phyloP scores from a whole-genome alignment of 805 yeast genomes.

The Yamadazyma sp. region DNA sequence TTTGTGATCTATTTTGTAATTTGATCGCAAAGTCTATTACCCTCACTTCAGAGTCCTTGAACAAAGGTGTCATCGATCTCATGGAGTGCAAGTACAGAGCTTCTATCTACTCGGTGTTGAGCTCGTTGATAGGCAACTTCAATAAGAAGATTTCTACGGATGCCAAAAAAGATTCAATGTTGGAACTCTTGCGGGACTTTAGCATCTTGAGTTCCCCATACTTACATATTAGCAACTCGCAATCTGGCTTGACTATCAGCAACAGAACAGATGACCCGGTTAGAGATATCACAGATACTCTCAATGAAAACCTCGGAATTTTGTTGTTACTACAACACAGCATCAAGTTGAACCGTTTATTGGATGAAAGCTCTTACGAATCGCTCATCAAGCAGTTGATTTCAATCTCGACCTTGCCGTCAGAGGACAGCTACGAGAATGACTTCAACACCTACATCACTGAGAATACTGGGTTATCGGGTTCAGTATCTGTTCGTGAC shows the following conservation, averaged over 20 bases:
- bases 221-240: slow-evolving; percentile 9
- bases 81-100: slow-evolving; percentile 20
- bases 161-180: slow-evolving; percentile 17
- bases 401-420: slow-evolving; percentile 42
- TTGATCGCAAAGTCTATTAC: slow-evolving; percentile 19
- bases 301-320: slow-evolving; percentile 13
- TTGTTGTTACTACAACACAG: slow-evolving; percentile 25
- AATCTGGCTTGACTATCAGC: slow-evolving; percentile 1
- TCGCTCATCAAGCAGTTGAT: slow-evolving; percentile 31
- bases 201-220: slow-evolving; percentile 9
- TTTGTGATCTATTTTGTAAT: slow-evolving; percentile 19
- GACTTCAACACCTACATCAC: slow-evolving; percentile 74
- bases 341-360: slow-evolving; percentile 19
- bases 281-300: slow-evolving; percentile 9
- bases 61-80: slow-evolving; percentile 8
- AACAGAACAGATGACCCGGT: slow-evolving; percentile 15
- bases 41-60: slow-evolving; percentile 1
- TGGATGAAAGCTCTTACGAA: slow-evolving; percentile 7
- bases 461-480: slow-evolving; percentile 67
- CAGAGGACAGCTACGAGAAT: slow-evolving; percentile 48
- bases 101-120: slow-evolving; percentile 27
- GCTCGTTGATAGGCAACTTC: slow-evolving; percentile 28
- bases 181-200: slow-evolving; percentile 25
- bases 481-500: slow-evolving; percentile 56
- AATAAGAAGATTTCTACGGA: slow-evolving; percentile 23